Base-by-base conservation (phyloP, 495 filamentous ascomycete genomes). In the Aspergillus campestris region DNA sequence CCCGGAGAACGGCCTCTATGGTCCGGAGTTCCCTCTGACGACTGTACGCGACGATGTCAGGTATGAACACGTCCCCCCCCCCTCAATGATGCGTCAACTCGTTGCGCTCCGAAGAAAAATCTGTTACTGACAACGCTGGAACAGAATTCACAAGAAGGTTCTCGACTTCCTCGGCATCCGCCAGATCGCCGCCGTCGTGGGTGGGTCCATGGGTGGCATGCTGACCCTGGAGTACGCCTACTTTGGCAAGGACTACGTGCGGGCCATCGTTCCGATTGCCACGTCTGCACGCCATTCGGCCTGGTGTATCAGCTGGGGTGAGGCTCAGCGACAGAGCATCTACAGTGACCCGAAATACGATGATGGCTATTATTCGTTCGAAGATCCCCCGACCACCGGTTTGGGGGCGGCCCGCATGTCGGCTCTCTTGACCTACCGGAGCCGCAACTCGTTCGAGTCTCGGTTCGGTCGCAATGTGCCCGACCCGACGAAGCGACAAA, bases 291-390 rank as follows among this genome's bases (percentile, higher is more conserved):
- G 87, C 8, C 92, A 97, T 59, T 95, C 89, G 49, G 92, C 92
- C n/a, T 98, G 92, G 92, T 87, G 92, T 34, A 98, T 98, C 55
- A 95, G 89, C 65, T 97, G 92, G 92, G 90, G 92, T 34, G 92
- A 98, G 64, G 91, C 92, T 15, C 92, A 98, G 67, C 72, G 92
- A 41, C 92, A 98, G 65, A 94, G 88, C 72, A 98, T 98, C 60
- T 98, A 96, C 66, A 88, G 87, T 49, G 92, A 98, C 57, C 92
- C 92, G 14, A 96, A 95, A 67, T 98, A 98, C 62, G 87, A 95
- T 41, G 88, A 97, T 61, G 92, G 92, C 7, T 98, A 95, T 64
- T 98, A 96, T 60, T 57, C 80, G 4, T 86, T 91, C 55, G 72
- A 79, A 34, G 84, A 95, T 47, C 89, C 91, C 18, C 92, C 92